These are phyloP conservation scores for Colletotrichum horii DNA, from an alignment of 2,329 filamentous ascomycete species.

Conservation along the genomic window DNA sequence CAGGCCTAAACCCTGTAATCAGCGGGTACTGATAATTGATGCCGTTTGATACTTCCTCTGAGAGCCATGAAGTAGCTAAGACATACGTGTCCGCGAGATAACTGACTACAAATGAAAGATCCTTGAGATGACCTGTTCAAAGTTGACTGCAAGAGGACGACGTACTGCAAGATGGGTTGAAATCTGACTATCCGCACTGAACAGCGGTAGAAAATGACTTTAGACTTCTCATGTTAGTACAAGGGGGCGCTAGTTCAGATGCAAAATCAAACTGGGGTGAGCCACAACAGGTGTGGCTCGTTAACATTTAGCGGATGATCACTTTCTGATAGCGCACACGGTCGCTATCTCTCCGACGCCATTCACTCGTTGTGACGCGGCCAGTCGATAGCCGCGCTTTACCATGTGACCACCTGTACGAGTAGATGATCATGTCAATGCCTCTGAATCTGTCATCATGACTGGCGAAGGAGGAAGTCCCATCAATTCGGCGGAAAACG, in stretches of 20 bases:
- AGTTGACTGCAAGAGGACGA: background rate
- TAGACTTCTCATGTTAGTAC: background rate
- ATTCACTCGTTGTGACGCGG: background rate
- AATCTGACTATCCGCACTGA: background rate
- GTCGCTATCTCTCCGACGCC: background rate
- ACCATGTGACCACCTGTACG: background rate
- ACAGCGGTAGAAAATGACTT: background rate
- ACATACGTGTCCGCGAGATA: background rate
- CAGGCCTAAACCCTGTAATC: background rate
- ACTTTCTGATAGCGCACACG: background rate
- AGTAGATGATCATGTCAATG: background rate
- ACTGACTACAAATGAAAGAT: background rate
- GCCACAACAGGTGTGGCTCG: background rate
- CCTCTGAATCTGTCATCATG: background rate
- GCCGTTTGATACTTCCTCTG: background rate
- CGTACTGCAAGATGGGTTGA: background rate
- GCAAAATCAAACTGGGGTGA: background rate
- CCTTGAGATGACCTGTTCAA: background rate
- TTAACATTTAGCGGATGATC: background rate
- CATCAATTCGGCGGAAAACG: background rate
- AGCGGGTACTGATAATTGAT: background rate
- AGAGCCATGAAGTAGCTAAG: background rate
- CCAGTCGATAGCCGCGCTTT: background rate
- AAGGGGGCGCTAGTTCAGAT: background rate
- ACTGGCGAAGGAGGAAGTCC: background rate